Conservation (phyloP, 2,329 filamentous ascomycete genomes). For the Xylariaceae sp. region DNA sequence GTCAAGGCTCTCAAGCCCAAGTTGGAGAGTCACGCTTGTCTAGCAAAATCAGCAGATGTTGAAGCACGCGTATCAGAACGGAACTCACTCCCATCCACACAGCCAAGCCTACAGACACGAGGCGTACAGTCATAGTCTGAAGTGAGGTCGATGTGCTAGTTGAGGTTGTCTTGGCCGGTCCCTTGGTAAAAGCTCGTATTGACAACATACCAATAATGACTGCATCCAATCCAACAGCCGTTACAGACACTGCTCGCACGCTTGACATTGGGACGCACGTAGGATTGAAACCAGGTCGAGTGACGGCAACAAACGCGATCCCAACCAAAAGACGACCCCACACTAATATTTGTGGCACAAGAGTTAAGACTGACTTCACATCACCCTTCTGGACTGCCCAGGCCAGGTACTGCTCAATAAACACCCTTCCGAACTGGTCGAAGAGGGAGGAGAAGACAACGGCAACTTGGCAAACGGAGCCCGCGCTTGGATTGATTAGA, state of each 20-base stretch:
- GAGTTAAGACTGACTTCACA: constrained; percentile 35
- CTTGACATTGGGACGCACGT: constrained; percentile 51
- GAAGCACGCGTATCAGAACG: constrained; percentile 10
- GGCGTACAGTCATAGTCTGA: constrained; percentile 40
- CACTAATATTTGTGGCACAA: constrained; percentile 47
- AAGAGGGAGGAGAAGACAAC: constrained; percentile 53
- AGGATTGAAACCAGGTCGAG: constrained; percentile 49
- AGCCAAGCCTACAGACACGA: constrained; percentile 43
- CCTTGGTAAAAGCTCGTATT: constrained; percentile 39
- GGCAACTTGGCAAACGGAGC: constrained; percentile 49
- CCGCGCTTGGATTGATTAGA: constrained; percentile 42
- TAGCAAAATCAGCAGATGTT: constrained; percentile 27
- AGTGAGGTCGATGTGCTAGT: constrained; percentile 24
- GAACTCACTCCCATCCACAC: constrained; percentile 54
- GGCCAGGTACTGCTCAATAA: constrained; percentile 53
- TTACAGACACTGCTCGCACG: constrained; percentile 43
- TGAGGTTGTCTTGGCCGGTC: constrained; percentile 30
- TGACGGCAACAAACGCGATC: constrained; percentile 53
- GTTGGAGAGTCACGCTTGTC: constrained; percentile 50
- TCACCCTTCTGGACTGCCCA: constrained; percentile 46
- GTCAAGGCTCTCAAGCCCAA: constrained; percentile 44
- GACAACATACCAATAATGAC: constrained; percentile 43
- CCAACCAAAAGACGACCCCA: constrained; percentile 51
- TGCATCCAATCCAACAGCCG: constrained; percentile 44
- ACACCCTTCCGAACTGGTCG: constrained; percentile 55